Evolutionary conservation across 2,329 filamentous ascomycete species (phyloP), one percentile per base, ranked within the genome.

Genomic region (Aureobasidium melanogenum): DNA sequence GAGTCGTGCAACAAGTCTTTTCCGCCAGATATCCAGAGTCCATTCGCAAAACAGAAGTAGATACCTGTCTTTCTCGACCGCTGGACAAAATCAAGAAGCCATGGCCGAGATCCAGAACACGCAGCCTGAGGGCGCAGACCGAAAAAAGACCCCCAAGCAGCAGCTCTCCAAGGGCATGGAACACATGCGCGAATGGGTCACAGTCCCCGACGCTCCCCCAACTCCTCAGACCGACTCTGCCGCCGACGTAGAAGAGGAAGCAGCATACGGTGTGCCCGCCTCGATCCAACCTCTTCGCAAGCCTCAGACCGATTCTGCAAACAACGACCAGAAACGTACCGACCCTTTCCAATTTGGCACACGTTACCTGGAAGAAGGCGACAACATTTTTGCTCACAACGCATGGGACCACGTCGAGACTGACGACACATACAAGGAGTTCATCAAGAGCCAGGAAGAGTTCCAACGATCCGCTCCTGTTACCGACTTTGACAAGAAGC

Each of bases 321-420:
- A 79, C 63, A 86, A 87, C 73, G 94, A 91, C 73, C 80, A 88
- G 76, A 97, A 97, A 78, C 84, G 91, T 69, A 89, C 79, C 71
- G 91, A 97, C 71, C 94, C 94, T 19, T 99, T 97, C 75, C 88
- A 95, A 75, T 99, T 99, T 74, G 94, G 94, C 64, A 94, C 89
- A 51, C 89, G 93, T 63, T 89, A 84, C 70, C 84, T 99, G 56
- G 85, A 88, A 69, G 82, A 93, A 73, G 84, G 86, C 71, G 92
- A 96, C 77, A 83, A 97, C 72, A 89, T 96, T 69, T 99, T 93
- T 77, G 88, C 95, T 74, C 96, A 94, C 84, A 99, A 99, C 75
- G 94, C 94, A 39, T 99, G 94, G 94, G 94, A 99, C 73, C 93
- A 99, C 73, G 94, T 97, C 72, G 88, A 93, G 75, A 91, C 91